Base-by-base conservation (phyloP, 208 protist genomes). In the Chromosphaera perkinsii region DNA sequence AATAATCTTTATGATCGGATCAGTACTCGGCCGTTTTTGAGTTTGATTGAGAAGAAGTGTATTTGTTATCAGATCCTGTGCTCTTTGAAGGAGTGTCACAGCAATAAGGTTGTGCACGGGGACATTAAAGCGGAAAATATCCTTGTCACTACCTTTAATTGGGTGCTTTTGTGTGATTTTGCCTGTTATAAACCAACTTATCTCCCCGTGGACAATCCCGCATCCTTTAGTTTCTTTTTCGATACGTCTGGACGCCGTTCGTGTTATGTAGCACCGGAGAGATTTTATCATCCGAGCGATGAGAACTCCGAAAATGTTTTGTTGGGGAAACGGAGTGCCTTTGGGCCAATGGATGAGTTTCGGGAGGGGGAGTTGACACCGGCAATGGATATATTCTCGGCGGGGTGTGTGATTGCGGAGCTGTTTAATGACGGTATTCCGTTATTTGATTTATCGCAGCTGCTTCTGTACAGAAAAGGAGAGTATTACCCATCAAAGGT, bases 81-180 rank as follows among this genome's bases (percentile, higher is more conserved):
- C 3, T 73, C 57, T 7, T 65, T 84, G 12, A 37, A 24, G 43
- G 31, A 84, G 12, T 24, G 33, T 14, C 54, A 72, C 32, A 27
- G 37, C 20, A 3, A 9, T 58, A 32, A 32, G 12, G 29, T 58
- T 33, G 48, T 12, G 36, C 83, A 87, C 57, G 83, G 83, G 9
- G 81, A 87, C 58, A 80, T 87, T 43, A 83, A 83, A 35, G 49
- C 58, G 7, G 73, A 83, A 47, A 87, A 87, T 51, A 59, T 85
- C 9, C 62, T 87, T 39, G 32, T 80, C 1, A 87, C 83, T 2
- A 79, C 52, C 22, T 82, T 61, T 43, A 72, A 75, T 54, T 84
- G 78, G 83, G 56, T 78, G 17, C 76, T 69, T 27, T 48, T 87
- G 0, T 35, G 73, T 20, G 83, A 87, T 42, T 85, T 79, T 66